These are phyloP conservation scores for Polygonum maritimum DNA, from an alignment of 148 eudicot species.

Conservation along the genomic window DNA sequence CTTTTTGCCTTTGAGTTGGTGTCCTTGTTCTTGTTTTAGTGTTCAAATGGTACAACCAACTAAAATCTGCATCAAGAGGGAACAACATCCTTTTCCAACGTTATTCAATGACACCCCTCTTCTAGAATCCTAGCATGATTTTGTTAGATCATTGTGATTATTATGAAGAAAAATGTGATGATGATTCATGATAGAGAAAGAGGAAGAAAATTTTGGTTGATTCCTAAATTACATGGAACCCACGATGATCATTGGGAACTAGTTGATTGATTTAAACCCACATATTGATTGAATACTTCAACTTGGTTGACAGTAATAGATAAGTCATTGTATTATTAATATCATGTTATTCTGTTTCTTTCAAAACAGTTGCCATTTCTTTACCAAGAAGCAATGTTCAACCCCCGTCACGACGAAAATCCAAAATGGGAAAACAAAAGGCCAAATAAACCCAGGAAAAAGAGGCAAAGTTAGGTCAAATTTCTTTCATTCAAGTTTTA, in stretches of 20 bases:
- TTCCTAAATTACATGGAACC: neutral
- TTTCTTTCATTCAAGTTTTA: too few species aligned
- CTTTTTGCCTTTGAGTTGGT: neutral
- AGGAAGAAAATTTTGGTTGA: neutral
- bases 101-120: too few species aligned
- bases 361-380: neutral
- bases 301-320: neutral
- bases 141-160: too few species aligned
- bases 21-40: neutral
- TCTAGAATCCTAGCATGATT: neutral
- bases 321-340: neutral
- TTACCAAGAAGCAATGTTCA: neutral
- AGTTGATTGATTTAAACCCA: neutral
- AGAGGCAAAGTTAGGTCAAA: neutral
- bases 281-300: neutral
- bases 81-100: neutral
- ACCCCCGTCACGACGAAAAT: neutral
- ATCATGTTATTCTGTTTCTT: neutral
- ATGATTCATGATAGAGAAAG: neutral
- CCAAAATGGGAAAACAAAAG: neutral
- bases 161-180: neutral
- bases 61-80: conserved; percentile 1
- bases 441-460: neutral
- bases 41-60: neutral
- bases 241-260: neutral